Percentiles rank a stretch among this genome's conserved stretches.
Evolutionary conservation across 129 eudicot genomes (phyloP).

Genomic region (Calendula officinalis): DNA sequence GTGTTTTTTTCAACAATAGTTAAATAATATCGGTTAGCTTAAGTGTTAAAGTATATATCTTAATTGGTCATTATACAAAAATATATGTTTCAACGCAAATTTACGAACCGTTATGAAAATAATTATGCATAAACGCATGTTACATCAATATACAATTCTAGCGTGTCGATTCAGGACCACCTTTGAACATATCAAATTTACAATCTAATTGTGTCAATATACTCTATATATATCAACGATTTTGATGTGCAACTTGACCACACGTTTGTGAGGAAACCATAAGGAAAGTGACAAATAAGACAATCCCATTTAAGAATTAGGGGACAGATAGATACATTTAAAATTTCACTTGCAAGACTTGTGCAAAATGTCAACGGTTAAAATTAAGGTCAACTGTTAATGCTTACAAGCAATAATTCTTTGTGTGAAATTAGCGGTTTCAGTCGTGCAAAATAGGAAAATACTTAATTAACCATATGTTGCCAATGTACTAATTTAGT

Average conservation of each 20-base stretch:
- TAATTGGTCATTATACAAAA: neutral
- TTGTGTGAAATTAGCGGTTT: too few relatives aligned
- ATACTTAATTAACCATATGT: too few relatives aligned
- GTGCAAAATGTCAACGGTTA: constrained; percentile 19
- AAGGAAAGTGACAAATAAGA: constrained; percentile 31
- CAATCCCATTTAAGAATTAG: neutral
- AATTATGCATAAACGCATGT: neutral
- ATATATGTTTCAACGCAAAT: neutral
- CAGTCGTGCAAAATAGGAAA: too few relatives aligned
- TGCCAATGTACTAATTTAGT: too few relatives aligned
- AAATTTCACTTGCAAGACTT: neutral
- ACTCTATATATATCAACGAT: neutral
- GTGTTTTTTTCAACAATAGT: too few relatives aligned
- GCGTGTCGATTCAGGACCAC: constrained; percentile 23
- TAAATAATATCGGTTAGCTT: too few relatives aligned
- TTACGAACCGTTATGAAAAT: neutral
- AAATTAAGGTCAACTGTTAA: constrained; percentile 1
- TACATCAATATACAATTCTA: neutral
- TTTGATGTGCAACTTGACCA: constrained; percentile 23
- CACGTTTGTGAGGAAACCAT: constrained; percentile 13
- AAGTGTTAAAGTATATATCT: too few relatives aligned
- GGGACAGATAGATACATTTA: neutral
- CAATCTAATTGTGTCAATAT: neutral
- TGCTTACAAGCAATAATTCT: neutral
- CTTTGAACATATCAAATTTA: neutral